Evolutionary conservation across 768 basidiomycete species (phyloP).

Genomic region (Boletus eberwhitei): DNA sequence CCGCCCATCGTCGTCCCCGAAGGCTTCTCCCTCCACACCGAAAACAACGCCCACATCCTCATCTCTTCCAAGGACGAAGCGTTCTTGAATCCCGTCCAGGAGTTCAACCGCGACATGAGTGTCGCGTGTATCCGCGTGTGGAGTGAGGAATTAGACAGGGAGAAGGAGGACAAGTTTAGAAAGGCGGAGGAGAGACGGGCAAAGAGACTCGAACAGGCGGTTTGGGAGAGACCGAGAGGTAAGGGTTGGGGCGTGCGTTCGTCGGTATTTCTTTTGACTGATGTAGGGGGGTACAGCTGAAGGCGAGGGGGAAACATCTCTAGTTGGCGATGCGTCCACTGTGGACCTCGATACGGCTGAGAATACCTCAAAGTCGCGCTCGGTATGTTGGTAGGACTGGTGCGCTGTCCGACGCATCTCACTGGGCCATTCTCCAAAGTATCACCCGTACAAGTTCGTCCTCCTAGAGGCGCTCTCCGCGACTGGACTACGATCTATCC

Average conservation of each 20-base stretch:
- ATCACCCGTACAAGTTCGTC: constrained; percentile 62
- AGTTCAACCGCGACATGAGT: constrained; percentile 95
- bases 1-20: constrained; percentile 51
- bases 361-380: constrained; percentile 14
- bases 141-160: constrained; percentile 68
- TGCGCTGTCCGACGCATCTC: neutral
- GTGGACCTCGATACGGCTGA: neutral
- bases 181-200: constrained; percentile 48
- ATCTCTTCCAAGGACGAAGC: constrained; percentile 63
- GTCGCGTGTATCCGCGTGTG: constrained; percentile 88
- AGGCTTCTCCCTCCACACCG: constrained; percentile 75
- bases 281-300: neutral
- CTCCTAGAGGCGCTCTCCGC: constrained; percentile 94
- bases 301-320: neutral
- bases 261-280: neutral
- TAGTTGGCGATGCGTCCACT: neutral
- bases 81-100: constrained; percentile 96
- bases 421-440: constrained; percentile 32
- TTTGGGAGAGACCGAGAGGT: constrained; percentile 47
- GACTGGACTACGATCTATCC: constrained; percentile 91
- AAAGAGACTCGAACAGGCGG: constrained; percentile 31
- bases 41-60: constrained; percentile 72
- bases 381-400: constrained; percentile 17
- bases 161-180: constrained; percentile 62
- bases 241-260: constrained; percentile 13